phyloP scores from a whole-genome alignment of 176 grass and related monocot genomes.

The Leersia perrieri region DNA sequence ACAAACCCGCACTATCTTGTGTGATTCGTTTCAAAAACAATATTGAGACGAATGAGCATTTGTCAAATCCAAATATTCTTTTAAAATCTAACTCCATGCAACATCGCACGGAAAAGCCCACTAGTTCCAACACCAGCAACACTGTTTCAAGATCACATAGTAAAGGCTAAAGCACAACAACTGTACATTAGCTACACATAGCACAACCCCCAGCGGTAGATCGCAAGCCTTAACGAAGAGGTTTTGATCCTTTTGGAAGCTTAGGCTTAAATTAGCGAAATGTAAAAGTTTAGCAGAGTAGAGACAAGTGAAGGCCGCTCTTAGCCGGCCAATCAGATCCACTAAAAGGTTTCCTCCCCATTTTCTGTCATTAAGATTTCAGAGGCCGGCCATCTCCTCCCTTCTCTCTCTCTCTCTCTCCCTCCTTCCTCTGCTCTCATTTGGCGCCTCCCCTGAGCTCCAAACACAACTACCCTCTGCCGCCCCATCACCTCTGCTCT shows the following conservation, averaged over 20 bases:
- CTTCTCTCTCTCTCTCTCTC: constrained; percentile 16
- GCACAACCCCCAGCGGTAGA: neutral
- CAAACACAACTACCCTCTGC: constrained; percentile 25
- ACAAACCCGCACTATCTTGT: too few species aligned
- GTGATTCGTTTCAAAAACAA: too few species aligned
- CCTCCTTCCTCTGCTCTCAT: constrained; percentile 32
- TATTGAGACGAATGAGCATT: too few species aligned
- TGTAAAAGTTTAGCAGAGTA: neutral
- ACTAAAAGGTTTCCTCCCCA: neutral
- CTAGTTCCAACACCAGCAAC: neutral
- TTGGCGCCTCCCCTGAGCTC: constrained; percentile 38
- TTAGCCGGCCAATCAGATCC: constrained; percentile 39
- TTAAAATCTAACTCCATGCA: neutral
- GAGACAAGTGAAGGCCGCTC: constrained; percentile 34
- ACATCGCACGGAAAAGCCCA: neutral
- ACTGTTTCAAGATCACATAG: neutral
- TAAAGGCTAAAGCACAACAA: neutral
- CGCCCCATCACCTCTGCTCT: constrained; percentile 19
- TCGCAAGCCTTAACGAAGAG: neutral
- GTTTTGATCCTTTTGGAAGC: too few species aligned
- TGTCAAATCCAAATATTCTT: too few species aligned
- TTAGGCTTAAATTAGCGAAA: neutral
- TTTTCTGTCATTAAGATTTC: neutral
- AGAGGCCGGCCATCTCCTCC: constrained; percentile 22
- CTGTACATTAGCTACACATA: neutral